Conservation (phyloP, 2,329 filamentous ascomycete species). For the Microdochium trichocladiopsis region DNA sequence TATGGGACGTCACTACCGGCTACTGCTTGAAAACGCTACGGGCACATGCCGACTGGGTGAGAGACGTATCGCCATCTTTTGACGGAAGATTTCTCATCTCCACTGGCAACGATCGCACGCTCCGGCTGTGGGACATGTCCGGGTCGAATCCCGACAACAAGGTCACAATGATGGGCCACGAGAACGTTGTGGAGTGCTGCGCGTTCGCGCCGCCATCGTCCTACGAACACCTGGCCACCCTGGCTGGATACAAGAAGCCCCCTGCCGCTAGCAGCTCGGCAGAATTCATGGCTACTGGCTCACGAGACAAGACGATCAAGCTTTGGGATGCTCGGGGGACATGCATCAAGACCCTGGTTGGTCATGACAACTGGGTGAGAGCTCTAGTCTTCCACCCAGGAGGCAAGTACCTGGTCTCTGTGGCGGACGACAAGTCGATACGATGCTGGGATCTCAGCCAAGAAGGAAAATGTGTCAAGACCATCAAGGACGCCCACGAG, state of each 20-base stretch:
- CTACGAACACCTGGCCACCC: conserved; percentile 67
- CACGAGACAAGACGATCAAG: conserved; percentile 83
- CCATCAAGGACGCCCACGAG: conserved; percentile 66
- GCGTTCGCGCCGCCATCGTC: conserved; percentile 73
- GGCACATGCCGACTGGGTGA: conserved; percentile 86
- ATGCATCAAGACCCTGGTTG: conserved; percentile 74
- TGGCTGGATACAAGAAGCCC: conserved; percentile 79
- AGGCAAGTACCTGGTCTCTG: conserved; percentile 82
- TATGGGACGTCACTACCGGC: conserved; percentile 91
- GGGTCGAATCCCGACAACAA: conserved; percentile 63
- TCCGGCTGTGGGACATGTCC: conserved; percentile 78
- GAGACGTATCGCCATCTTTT: conserved; percentile 73
- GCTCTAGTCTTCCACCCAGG: conserved; percentile 83
- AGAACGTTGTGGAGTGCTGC: conserved; percentile 81
- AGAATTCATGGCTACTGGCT: conserved; percentile 85
- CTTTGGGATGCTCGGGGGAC: conserved; percentile 84
- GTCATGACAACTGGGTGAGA: conserved; percentile 93
- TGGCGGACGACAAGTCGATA: conserved; percentile 84
- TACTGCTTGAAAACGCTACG: conserved; percentile 88
- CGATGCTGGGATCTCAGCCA: conserved; percentile 91
- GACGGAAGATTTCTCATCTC: conserved; percentile 82
- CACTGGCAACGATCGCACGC: conserved; percentile 74
- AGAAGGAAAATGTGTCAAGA: conserved; percentile 84
- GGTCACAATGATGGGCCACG: conserved; percentile 75
- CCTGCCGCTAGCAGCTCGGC: conserved; percentile 67